Base-by-base conservation (phyloP, 2,329 filamentous ascomycete species). In the Rhynchosporium graminicola region DNA sequence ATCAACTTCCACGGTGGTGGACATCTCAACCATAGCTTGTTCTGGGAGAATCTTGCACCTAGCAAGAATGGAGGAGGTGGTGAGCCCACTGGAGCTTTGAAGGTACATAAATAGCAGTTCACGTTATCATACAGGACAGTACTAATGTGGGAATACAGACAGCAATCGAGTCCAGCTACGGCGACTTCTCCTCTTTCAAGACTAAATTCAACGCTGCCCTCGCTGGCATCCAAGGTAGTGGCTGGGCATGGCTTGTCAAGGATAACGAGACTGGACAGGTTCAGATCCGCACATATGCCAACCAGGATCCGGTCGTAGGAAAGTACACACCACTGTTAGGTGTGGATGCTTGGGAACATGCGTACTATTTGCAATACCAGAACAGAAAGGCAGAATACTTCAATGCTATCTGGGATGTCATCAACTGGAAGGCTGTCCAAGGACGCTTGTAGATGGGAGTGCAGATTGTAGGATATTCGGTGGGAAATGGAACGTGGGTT, bases 321-420 rank as follows among this genome's bases (percentile, higher is more conserved):
- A 89, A 89, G 76, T 91, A 89, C 75, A 83, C 87, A 72, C 93
- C 93, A 43, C 81, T 97, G 55, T 80, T 97, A 52, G 93, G 93
- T 62, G 89, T 97, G 73, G 93, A 97, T 80, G 93, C 92, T 85
- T 96, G 91, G 92, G 92, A 96, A 79, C 92, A 96, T 78, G 92
- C 92, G 0, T 96, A 96, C 74, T 96, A 96, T 73, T 78, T 96
- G n/a, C 91, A 90, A 84, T 93, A 92, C 70, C 80, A 89, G 63
- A 92, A 92, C 70, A 85, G 86, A 63, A 91, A 92, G 76, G 87
- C 87, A 0, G 85, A 86, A 0, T 93, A 93, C 69, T 83, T 91
- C 10, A 83, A 89, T 65, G 89, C 89, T 66, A 90, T 92, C 69
- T 92, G 89, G 89, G 86, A 86, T 46, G 84, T 92, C 40, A 85